These are phyloP conservation scores for Perilla frutescens DNA, from an alignment of 257 asterid species.

Conservation along the genomic window DNA sequence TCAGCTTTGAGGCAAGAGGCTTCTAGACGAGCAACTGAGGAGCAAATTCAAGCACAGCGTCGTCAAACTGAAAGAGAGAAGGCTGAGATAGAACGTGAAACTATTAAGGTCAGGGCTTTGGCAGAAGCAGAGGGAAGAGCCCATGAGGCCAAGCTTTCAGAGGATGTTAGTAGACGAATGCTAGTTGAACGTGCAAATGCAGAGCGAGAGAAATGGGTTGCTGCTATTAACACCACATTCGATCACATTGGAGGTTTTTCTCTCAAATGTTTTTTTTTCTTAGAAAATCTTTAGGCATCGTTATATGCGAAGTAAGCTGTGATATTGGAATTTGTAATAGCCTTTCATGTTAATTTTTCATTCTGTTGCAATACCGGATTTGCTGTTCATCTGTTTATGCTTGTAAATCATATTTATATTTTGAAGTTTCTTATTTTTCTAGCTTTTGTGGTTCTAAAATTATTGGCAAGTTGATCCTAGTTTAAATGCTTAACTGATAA, in stretches of 20 bases:
- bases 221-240: constrained; percentile 92
- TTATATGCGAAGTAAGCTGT: neutral
- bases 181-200: constrained; percentile 87
- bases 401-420: neutral
- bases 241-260: constrained; percentile 90
- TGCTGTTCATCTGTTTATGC: neutral
- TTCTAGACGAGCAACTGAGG: constrained; percentile 94
- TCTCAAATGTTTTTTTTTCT: constrained; percentile 23
- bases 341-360: constrained; percentile 5
- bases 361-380: constrained; percentile 3
- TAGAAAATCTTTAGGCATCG: neutral
- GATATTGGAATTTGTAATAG: neutral
- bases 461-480: constrained; percentile 11
- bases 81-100: constrained; percentile 91
- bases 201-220: constrained; percentile 93
- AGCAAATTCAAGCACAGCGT: constrained; percentile 94
- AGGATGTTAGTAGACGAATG: constrained; percentile 84
- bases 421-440: neutral
- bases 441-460: constrained; percentile 1
- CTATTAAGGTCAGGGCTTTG: constrained; percentile 74
- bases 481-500: constrained; percentile 12
- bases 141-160: constrained; percentile 91
- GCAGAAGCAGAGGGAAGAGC: constrained; percentile 98
- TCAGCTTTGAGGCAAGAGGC: constrained; percentile 91
- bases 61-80: constrained; percentile 84